A percentile compares a stretch with the other conserved stretches of the same genome.
phyloP scores from a whole-genome alignment of 192 early-diverging fungal species.

The Dispira simplex region DNA sequence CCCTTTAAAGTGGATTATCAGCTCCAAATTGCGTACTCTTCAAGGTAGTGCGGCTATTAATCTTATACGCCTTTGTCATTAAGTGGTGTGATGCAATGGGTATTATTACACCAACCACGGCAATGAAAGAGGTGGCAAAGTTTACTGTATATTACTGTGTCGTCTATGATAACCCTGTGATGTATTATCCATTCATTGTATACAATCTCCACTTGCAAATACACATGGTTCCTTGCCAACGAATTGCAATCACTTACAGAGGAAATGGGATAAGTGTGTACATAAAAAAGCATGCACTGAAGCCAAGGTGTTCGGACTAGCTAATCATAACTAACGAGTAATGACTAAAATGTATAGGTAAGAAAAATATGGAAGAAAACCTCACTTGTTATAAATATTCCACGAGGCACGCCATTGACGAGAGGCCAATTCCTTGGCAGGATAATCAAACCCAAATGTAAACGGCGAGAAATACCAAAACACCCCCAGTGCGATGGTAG shows the following conservation, averaged over 20 bases:
- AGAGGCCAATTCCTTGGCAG: conserved; percentile 33
- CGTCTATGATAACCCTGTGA: no score
- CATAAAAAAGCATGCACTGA: background rate
- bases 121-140: no score
- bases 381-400: conserved; percentile 45
- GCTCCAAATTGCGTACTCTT: no score
- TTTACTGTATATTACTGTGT: no score
- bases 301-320: background rate
- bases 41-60: no score
- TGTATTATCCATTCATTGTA: no score
- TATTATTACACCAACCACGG: no score
- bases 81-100: no score
- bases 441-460: conserved; percentile 66
- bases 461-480: conserved; percentile 70
- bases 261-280: background rate
- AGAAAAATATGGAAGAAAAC: background rate
- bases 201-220: conserved; percentile 1
- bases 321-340: background rate
- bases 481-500: conserved; percentile 27
- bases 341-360: background rate
- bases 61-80: no score
- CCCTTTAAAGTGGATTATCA: no score
- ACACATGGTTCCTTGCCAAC: background rate
- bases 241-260: background rate
- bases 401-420: conserved; percentile 61